Base-by-base conservation (phyloP, 192 early-diverging fungal species). In the Coemansia sp. region DNA sequence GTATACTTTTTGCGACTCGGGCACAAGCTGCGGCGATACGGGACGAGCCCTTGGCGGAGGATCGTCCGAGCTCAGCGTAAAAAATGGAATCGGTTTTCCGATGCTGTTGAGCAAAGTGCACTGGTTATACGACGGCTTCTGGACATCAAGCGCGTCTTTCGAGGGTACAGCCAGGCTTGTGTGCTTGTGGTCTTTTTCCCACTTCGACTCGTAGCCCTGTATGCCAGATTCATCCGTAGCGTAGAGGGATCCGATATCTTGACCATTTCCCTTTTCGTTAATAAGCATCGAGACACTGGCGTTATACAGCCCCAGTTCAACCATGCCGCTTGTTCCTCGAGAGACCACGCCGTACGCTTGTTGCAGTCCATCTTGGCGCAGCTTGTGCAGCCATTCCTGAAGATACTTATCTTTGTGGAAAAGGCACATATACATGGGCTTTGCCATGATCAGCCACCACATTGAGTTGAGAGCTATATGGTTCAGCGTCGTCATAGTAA, bases 401-500 rank as follows among this genome's bases (percentile, higher is more conserved):
- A 56, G 16, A 14, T 39, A 39, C 55, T 56, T n/a, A n/a, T 56
- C 22, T 34, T 20, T 34, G 34, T 34, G 32, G 10, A 56, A 20
- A 1, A 34, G 10, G 20, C 55, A 56, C 55, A 36, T 56, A 16
- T 34, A 56, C n/a, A 56, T 9, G 1, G 34, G 55, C 34, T 36
- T 39, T 11, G 29, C 55, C 55, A 56, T 56, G 19, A 56, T 56
- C 29, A 56, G 55, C 55, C 55, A 56, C 71, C 74, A 82, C 10
- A 68, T 56, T 4, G 68, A 13, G 6, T 71, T 67, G 13, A 61
- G 50, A 11, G 71, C 58, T 16, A 74, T 25, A 18, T 78, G 75
- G 56, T 67, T 64, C 29, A 78, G 67, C 50, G 59, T 29, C 10
- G 75, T 78, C 4, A 71, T 64, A 8, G 61, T 8, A 10, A 78